These are phyloP conservation scores for Glycyrrhiza uralensis DNA, from an alignment of 306 rosid species.

Conservation along the genomic window DNA sequence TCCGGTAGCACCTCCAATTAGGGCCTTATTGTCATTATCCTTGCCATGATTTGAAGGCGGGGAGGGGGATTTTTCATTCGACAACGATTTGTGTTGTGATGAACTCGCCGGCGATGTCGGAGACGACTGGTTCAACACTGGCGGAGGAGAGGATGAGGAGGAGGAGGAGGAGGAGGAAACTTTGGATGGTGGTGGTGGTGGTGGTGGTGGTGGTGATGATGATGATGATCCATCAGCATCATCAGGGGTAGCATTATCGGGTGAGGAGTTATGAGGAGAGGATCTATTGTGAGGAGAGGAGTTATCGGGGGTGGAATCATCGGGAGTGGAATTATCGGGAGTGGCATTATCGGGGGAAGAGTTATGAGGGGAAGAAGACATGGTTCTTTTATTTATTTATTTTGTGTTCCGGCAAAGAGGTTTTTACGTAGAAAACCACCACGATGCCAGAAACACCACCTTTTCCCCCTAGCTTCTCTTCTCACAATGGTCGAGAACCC, in stretches of 20 bases:
- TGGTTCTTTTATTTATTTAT: conserved; percentile 17
- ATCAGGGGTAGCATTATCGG: background rate
- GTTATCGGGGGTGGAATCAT: conserved; percentile 10
- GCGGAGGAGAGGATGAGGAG: background rate
- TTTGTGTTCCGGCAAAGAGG: conserved; percentile 31
- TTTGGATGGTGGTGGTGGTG: background rate
- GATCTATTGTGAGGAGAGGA: too few relatives aligned
- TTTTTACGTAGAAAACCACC: conserved; percentile 2
- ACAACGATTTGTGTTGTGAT: background rate
- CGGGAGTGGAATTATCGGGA: background rate
- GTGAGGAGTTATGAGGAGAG: background rate
- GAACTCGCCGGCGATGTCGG: background rate
- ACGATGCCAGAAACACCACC: conserved; percentile 37
- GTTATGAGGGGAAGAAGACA: conserved; percentile 38
- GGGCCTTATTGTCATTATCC: background rate
- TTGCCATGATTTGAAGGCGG: background rate
- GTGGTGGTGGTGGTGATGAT: background rate
- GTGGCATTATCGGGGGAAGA: conserved; percentile 10
- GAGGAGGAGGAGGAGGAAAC: too few relatives aligned
- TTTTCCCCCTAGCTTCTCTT: conserved; percentile 30
- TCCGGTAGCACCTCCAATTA: conserved; percentile 41
- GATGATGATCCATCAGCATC: background rate
- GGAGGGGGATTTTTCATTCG: background rate
- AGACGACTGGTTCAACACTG: conserved; percentile 15
- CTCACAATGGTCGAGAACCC: conserved; percentile 33